Conservation (phyloP, 1,139 yeast genomes). For the Meyerozyma smithsonii region DNA sequence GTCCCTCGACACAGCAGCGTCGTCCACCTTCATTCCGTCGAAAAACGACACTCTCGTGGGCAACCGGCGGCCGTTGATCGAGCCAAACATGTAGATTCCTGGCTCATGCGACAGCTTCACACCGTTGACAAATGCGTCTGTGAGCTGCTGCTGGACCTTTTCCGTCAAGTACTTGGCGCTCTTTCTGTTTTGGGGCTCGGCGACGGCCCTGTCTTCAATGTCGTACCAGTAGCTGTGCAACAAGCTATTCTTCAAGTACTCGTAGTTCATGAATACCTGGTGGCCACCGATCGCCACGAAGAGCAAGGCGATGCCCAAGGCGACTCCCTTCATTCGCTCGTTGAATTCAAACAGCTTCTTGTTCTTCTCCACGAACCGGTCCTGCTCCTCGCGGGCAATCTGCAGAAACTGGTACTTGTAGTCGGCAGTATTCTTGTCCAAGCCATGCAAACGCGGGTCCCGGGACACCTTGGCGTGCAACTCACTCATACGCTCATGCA, state of each 20-base stretch:
- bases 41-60: conserved; percentile 64
- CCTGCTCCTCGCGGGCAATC: conserved; percentile 16
- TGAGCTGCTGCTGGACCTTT: conserved; percentile 30
- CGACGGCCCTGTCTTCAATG: conserved; percentile 22
- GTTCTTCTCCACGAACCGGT: conserved; percentile 18
- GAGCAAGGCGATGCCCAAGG: conserved; percentile 27
- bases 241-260: conserved; percentile 26
- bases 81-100: conserved; percentile 39
- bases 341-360: conserved; percentile 23
- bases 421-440: conserved; percentile 33
- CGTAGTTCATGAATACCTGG: conserved; percentile 40
- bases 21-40: conserved; percentile 55
- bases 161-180: conserved; percentile 20
- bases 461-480: conserved; percentile 23
- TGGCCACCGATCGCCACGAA: conserved; percentile 32
- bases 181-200: conserved; percentile 20
- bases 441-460: conserved; percentile 30
- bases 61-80: conserved; percentile 31
- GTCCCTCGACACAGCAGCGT: conserved; percentile 48
- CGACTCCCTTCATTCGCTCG: conserved; percentile 35
- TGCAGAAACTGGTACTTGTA: conserved; percentile 29
- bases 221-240: conserved; percentile 25
- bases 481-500: conserved; percentile 10
- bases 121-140: conserved; percentile 22
- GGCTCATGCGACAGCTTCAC: conserved; percentile 24